These are phyloP conservation scores for Mycena vitilis DNA, from an alignment of 768 basidiomycete genomes.

Conservation along the genomic window DNA sequence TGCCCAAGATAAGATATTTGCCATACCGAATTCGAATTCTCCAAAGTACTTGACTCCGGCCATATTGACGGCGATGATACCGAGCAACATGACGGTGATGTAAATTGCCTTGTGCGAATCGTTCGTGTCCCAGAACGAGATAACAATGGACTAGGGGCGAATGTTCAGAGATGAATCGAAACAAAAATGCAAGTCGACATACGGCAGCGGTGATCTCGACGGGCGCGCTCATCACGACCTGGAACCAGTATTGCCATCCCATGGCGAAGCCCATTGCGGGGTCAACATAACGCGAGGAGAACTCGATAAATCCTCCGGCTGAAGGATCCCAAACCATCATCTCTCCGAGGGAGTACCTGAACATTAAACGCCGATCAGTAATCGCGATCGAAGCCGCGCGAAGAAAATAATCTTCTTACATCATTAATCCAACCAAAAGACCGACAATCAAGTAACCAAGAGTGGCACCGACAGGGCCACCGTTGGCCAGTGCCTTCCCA, in stretches of 20 bases:
- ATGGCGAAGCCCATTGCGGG: constrained; percentile 51
- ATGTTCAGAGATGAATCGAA: constrained; percentile 24
- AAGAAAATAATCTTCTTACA: constrained; percentile 20
- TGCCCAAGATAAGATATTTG: not conserved
- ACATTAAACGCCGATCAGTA: no score
- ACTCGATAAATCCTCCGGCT: constrained; percentile 42
- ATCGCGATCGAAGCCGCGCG: no score
- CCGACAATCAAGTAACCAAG: constrained; percentile 59
- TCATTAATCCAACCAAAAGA: constrained; percentile 46
- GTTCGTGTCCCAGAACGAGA: constrained; percentile 51
- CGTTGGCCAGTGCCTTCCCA: constrained; percentile 51
- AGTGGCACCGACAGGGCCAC: constrained; percentile 59
- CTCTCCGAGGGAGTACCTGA: constrained; percentile 41
- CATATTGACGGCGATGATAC: constrained; percentile 45
- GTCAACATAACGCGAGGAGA: constrained; percentile 47
- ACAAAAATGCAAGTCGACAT: not conserved
- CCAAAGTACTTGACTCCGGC: constrained; percentile 40
- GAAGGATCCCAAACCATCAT: constrained; percentile 44
- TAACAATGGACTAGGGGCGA: constrained; percentile 44
- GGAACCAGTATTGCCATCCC: constrained; percentile 49
- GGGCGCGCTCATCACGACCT: constrained; percentile 45
- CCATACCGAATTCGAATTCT: constrained; percentile 40
- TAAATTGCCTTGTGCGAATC: constrained; percentile 46
- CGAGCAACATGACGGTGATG: constrained; percentile 45
- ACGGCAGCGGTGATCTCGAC: constrained; percentile 51